Percentiles rank a stretch among this genome's conserved stretches.
These are phyloP conservation scores for Papiliotrema terrestris DNA, from an alignment of 1,284 basidiomycete genomes.

Conservation along the genomic window DNA sequence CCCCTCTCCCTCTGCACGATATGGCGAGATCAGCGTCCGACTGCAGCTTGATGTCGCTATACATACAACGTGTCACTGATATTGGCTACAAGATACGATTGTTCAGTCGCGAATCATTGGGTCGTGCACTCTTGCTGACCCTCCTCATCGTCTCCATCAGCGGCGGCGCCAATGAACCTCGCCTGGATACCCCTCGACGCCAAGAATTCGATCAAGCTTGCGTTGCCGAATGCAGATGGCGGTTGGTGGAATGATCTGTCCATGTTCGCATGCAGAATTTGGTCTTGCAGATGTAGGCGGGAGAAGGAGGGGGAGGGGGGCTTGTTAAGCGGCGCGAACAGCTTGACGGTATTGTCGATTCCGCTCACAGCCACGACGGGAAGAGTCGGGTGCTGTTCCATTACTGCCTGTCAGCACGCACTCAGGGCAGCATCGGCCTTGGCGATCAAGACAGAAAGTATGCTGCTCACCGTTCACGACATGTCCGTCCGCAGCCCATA, in stretches of 20 bases:
- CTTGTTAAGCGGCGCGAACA: slow-evolving; percentile 37
- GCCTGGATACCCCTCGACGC: slow-evolving; percentile 14
- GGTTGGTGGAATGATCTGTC: slow-evolving; percentile 10
- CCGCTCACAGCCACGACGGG: slow-evolving; percentile 83
- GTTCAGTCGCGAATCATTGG: not conserved
- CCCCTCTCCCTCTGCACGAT: too few species aligned
- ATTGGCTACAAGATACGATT: too few species aligned
- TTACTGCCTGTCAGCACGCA: slow-evolving; percentile 39
- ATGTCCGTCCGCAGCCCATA: slow-evolving; percentile 75
- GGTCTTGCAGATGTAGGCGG: slow-evolving; percentile 17
- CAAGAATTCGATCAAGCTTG: slow-evolving; percentile 21
- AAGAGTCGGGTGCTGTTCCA: slow-evolving; percentile 74
- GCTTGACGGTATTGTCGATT: slow-evolving; percentile 85
- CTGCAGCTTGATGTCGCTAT: too few species aligned
- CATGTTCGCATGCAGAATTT: slow-evolving; percentile 29
- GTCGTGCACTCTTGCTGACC: slow-evolving; percentile 6
- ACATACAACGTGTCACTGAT: too few species aligned
- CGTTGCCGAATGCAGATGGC: slow-evolving; percentile 16
- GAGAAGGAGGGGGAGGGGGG: slow-evolving; percentile 18
- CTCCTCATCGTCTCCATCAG: slow-evolving; percentile 1
- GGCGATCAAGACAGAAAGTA: not conserved
- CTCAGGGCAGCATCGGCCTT: not conserved
- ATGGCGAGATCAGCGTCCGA: too few species aligned
- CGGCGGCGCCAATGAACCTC: not conserved
- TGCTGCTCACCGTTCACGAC: slow-evolving; percentile 63